These are phyloP conservation scores for Excoecaria agallocha DNA, from an alignment of 345 rosid species.

Conservation along the genomic window DNA sequence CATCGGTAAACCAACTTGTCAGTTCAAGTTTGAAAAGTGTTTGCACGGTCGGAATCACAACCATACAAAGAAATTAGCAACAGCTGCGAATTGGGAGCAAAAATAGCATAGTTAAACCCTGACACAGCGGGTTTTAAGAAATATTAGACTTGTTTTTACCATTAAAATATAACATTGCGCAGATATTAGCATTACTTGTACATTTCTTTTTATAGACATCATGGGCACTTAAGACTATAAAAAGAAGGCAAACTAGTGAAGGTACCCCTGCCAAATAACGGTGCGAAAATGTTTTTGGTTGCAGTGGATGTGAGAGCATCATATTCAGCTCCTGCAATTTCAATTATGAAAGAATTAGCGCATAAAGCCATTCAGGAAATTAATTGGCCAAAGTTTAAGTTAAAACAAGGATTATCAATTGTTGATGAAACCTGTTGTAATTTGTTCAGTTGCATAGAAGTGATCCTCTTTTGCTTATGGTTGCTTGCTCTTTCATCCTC, in stretches of 20 bases:
- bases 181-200: neutral
- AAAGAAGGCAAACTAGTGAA: neutral
- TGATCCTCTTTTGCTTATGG: slow-evolving; percentile 42
- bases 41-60: neutral
- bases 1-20: neutral
- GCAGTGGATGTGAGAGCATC: slow-evolving; percentile 68
- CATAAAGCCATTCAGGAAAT: neutral
- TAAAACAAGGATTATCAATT: neutral
- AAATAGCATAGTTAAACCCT: neutral
- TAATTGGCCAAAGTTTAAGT: neutral
- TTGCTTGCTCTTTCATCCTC: slow-evolving; percentile 81
- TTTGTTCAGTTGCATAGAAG: slow-evolving; percentile 20
- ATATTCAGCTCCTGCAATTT: slow-evolving; percentile 64
- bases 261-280: slow-evolving; percentile 89
- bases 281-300: slow-evolving; percentile 78
- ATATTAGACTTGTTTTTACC: neutral
- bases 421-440: slow-evolving; percentile 54
- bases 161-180: neutral
- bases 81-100: neutral
- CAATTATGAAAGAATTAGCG: slow-evolving; percentile 15
- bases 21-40: neutral
- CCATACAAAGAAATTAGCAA: neutral
- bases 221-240: neutral
- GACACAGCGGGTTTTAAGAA: neutral
- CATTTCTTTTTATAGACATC: neutral